These are phyloP conservation scores for Naumovozyma castellii DNA, from an alignment of 805 yeast species.

Conservation along the genomic window DNA sequence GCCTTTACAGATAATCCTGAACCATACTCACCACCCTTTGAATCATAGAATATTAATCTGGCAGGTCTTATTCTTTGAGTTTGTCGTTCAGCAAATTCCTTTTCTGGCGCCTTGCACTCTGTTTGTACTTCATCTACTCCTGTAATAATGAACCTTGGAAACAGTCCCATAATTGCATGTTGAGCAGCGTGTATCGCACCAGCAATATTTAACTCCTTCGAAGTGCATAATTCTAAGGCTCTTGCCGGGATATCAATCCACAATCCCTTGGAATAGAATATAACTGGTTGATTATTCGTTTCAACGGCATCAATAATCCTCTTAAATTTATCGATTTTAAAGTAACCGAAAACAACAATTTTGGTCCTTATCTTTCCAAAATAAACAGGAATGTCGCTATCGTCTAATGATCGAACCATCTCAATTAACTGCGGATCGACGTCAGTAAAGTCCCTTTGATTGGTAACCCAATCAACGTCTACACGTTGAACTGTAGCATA, in stretches of 20 bases:
- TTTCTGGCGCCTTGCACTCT: constrained; percentile 96
- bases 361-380: constrained; percentile 70
- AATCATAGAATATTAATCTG: constrained; percentile 72
- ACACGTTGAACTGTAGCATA: constrained; percentile 82
- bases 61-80: constrained; percentile 75
- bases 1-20: constrained; percentile 74
- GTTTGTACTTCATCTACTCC: constrained; percentile 74
- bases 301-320: constrained; percentile 90
- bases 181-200: constrained; percentile 97
- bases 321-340: constrained; percentile 67
- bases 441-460: constrained; percentile 86
- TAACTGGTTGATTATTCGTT: constrained; percentile 78
- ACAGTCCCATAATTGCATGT: constrained; percentile 73
- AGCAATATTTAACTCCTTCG: constrained; percentile 58
- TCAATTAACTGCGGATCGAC: constrained; percentile 79
- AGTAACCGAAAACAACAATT: constrained; percentile 81
- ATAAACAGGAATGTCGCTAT: constrained; percentile 51
- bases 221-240: constrained; percentile 50
- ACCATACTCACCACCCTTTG: constrained; percentile 72
- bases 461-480: constrained; percentile 88
- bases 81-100: constrained; percentile 77
- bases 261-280: constrained; percentile 62
- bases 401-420: constrained; percentile 43
- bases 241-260: constrained; percentile 79
- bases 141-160: constrained; percentile 65